A percentile compares a stretch with the other conserved stretches of the same genome.
These are phyloP conservation scores for Gossypium davidsonii DNA, from an alignment of 441 rosid genomes.

Conservation along the genomic window DNA sequence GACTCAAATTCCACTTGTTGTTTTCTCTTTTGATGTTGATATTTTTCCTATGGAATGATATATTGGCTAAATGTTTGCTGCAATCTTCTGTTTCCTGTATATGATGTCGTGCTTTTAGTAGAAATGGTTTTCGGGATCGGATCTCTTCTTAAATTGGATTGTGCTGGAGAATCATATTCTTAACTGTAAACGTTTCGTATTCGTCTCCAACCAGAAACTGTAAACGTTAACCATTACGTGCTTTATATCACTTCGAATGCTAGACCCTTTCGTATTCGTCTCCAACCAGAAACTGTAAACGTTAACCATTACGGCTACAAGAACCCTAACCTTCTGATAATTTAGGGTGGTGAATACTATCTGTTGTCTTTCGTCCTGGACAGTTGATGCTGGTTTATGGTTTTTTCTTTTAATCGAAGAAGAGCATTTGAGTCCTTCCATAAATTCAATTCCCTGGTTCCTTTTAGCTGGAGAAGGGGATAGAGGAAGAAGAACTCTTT, in stretches of 20 bases:
- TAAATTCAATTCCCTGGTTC: neutral
- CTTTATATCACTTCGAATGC: neutral
- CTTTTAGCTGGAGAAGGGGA: neutral
- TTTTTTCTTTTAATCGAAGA: neutral
- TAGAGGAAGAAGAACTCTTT: neutral
- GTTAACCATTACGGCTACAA: neutral
- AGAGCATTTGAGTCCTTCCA: neutral
- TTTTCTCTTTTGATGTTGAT: neutral
- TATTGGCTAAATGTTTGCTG: too few species aligned
- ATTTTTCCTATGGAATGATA: neutral
- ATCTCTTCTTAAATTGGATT: neutral
- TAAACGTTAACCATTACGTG: neutral
- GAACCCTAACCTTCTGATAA: neutral
- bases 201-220: too few species aligned
- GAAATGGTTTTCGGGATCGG: neutral
- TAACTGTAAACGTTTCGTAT: neutral
- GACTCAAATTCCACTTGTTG: neutral
- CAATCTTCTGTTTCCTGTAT: neutral
- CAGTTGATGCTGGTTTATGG: neutral
- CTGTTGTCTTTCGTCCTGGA: neutral
- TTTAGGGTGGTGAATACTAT: neutral
- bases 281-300: neutral
- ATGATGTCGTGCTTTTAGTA: neutral
- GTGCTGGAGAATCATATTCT: neutral
- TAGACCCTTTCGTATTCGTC: neutral